Evolutionary conservation across 352 stramenopile species (phyloP), one percentile per base, ranked within the genome.

Genomic region (Phytophthora syringae): DNA sequence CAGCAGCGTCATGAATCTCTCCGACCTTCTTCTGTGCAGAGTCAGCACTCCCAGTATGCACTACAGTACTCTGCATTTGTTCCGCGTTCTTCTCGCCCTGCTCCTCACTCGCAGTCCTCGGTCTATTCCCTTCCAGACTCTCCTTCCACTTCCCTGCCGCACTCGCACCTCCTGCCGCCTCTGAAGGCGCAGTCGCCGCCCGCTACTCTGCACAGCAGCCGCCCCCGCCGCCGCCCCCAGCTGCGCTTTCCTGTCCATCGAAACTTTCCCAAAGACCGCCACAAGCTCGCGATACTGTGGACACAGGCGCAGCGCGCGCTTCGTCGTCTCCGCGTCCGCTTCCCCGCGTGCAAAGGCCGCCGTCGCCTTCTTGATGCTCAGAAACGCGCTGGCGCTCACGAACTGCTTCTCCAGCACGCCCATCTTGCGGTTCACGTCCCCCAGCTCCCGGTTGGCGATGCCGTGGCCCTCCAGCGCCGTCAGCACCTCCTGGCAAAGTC

Each of bases 261-360:
- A 0, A 47, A 1, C 18, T 7, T 11, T 39, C 5, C 36, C 67
- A 49, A 76, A 72, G 13, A 75, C 50, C 0, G 63, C 64, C 45
- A 32, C 11, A 6, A 84, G 58, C 34, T 74, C 43, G 37, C 55
- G 65, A 55, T 80, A 84, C n/a, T 67, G 37, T 27, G 62, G 62
- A 54, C 66, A 82, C 11, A 76, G 27, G 36, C 56, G 51, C 11
- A 56, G 30, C 49, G 74, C 62, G 15, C 64, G 45, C n/a, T 25
- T 22, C 24, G 52, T n/a, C n/a, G n/a, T n/a, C n/a, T n/a, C 34
- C 21, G 32, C 18, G 52, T 44, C 47, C 28, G 58, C 44, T 13
- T 58, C 40, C 22, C 52, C 68, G 20, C 37, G 52, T 20, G 61
- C 37, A 37, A 82, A 77, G 5, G 67, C 60, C 16, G 76, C 48